Evolutionary conservation across 192 early-diverging fungal species (phyloP).

Genomic region (Umbelopsis ramanniana): DNA sequence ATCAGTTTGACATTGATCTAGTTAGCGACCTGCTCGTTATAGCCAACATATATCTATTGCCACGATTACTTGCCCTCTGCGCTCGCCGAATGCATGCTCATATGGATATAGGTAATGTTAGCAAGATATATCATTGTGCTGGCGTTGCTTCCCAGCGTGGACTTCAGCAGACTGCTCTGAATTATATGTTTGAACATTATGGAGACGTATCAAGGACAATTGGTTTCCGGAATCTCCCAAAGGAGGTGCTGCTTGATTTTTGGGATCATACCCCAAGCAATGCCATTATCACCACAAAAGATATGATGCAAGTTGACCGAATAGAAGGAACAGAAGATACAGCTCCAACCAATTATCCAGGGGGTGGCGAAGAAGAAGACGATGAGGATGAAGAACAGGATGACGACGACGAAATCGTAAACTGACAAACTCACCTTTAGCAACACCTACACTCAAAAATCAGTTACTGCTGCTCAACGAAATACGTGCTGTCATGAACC

Average conservation of each 20-base stretch:
- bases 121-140: constrained; percentile 60
- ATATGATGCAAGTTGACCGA: constrained; percentile 19
- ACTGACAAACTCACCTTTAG: background rate
- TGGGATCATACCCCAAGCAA: constrained; percentile 59
- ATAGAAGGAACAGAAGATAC: background rate
- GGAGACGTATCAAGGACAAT: constrained; percentile 60
- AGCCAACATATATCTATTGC: constrained; percentile 62
- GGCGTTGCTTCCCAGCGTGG: constrained; percentile 53
- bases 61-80: constrained; percentile 56
- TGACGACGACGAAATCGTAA: background rate
- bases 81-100: constrained; percentile 46
- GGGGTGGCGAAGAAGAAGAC: constrained; percentile 3
- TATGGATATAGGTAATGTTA: constrained; percentile 58
- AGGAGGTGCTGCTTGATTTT: constrained; percentile 58
- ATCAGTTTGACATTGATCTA: constrained; percentile 42
- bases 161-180: constrained; percentile 52
- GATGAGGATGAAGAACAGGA: constrained; percentile 3
- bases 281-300: constrained; percentile 31
- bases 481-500: background rate
- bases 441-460: background rate
- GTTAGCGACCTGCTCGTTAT: constrained; percentile 61
- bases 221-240: constrained; percentile 57
- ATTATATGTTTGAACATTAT: constrained; percentile 63
- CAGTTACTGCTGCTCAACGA: background rate
- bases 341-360: constrained; percentile 6